Percentiles rank a stretch among this genome's conserved stretches.
phyloP scores from a whole-genome alignment of 768 basidiomycete genomes.

The Tylopilus sp. region DNA sequence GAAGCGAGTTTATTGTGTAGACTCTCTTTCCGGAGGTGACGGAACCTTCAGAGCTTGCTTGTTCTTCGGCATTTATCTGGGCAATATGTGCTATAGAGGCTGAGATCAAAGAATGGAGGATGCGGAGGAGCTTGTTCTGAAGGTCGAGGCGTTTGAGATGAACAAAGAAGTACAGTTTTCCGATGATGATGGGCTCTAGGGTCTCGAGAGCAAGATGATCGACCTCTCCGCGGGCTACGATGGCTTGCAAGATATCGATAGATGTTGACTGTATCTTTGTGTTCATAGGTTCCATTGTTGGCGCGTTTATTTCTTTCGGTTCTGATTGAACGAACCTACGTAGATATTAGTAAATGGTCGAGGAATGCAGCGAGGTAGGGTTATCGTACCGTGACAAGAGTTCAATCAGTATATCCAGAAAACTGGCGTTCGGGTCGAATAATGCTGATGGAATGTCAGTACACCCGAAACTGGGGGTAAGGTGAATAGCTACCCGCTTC shows the following conservation, averaged over 20 bases:
- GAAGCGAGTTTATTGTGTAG: slow-evolving; percentile 63
- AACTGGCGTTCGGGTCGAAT: slow-evolving; percentile 56
- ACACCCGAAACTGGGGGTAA: background rate
- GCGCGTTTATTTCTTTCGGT: slow-evolving; percentile 45
- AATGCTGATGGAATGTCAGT: slow-evolving; percentile 18
- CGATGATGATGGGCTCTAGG: slow-evolving; percentile 68
- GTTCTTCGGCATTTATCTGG: slow-evolving; percentile 33
- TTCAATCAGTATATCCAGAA: slow-evolving; percentile 74
- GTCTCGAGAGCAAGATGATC: slow-evolving; percentile 55
- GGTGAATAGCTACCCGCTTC: slow-evolving; percentile 45
- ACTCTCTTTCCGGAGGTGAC: slow-evolving; percentile 28
- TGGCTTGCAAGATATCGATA: slow-evolving; percentile 78
- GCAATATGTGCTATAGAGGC: slow-evolving; percentile 43
- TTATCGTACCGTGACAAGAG: slow-evolving; percentile 71
- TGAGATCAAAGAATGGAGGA: slow-evolving; percentile 83
- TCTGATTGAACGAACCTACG: slow-evolving; percentile 76
- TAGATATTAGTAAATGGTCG: slow-evolving; percentile 2
- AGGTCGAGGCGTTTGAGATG: slow-evolving; percentile 71
- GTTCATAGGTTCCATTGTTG: slow-evolving; percentile 61
- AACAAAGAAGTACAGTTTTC: slow-evolving; percentile 71
- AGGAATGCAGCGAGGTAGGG: slow-evolving; percentile 12
- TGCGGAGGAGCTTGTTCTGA: slow-evolving; percentile 90
- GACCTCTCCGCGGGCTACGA: slow-evolving; percentile 80
- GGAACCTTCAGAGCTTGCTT: slow-evolving; percentile 32
- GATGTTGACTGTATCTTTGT: slow-evolving; percentile 65